Evolutionary conservation across 2,329 filamentous ascomycete species (phyloP), one percentile per base, ranked within the genome.

Genomic region (Penicillium sp.): DNA sequence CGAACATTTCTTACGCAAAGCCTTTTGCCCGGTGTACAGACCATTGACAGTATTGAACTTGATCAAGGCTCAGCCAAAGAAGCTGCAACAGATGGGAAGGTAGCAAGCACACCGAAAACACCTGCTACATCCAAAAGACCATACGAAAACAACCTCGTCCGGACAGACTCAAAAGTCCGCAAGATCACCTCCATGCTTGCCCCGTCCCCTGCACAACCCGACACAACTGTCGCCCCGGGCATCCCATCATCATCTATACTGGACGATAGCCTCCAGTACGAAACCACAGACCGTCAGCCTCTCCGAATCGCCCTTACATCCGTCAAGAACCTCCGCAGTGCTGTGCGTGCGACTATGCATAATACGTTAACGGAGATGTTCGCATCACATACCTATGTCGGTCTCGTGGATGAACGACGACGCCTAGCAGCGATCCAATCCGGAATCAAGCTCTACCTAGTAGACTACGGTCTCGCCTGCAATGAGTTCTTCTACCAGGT

Each of bases 141-240:
- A 0, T 86, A 90, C 56, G 89, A 93, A 63, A 95, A 95, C 65
- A 95, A 87, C 47, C 81, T 98, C 10, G 84, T 98, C 2, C 84
- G 93, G 18, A 97, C 92, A 9, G 93, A 98, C 66, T 84, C 88
- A 1, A 88, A 86, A 51, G 78, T 89, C 56, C 87, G 91, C 50
- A 98, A 98, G 68, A 98, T 98, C 55, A 98, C 93, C 0, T 90
- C 88, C 53, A 97, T 98, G 92, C 82, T 98, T 28, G 79, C 83
- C n/a, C 79, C 83, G 49, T 51, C 56, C n/a, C 56, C 58, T 47
- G 60, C 57, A n/a, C 66, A 65, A 32, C 57, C 57, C 10, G 58
- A 56, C 8, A 43, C 53, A 12, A 56, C 58, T 15, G 57, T 63
- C 10, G 66, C 68, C 32, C 44, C 53, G 46, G 75, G 76, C 47